A percentile compares a stretch with the other conserved stretches of the same genome.
Evolutionary conservation across 345 rosid genomes (phyloP).

Genomic region (Toxicodendron radicans): DNA sequence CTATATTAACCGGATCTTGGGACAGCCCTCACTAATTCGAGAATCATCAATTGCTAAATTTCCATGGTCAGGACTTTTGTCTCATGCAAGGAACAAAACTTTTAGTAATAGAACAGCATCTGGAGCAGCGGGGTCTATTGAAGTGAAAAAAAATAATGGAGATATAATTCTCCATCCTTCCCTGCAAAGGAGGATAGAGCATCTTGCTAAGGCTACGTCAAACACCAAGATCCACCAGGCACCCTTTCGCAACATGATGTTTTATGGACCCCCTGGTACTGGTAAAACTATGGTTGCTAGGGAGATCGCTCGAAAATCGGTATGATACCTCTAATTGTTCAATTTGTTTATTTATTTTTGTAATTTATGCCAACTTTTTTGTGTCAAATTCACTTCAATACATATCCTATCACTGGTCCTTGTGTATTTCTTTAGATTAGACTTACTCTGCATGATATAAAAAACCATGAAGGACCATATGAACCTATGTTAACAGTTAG

Average conservation of each 20-base stretch:
- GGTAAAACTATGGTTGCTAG: constrained; percentile 98
- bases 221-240: constrained; percentile 87
- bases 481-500: background rate
- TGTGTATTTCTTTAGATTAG: background rate
- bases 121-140: constrained; percentile 34
- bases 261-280: constrained; percentile 98
- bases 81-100: constrained; percentile 48
- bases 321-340: constrained; percentile 26
- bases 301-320: constrained; percentile 93
- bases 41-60: constrained; percentile 80
- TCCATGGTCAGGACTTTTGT: constrained; percentile 57
- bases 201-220: constrained; percentile 83
- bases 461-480: background rate
- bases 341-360: background rate
- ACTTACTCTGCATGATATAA: background rate
- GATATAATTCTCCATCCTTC: constrained; percentile 87
- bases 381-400: constrained; percentile 1
- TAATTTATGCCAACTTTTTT: background rate
- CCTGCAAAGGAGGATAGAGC: constrained; percentile 77
- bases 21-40: constrained; percentile 90
- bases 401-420: background rate
- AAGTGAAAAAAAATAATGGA: constrained; percentile 46
- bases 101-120: constrained; percentile 38
- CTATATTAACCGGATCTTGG: constrained; percentile 82
- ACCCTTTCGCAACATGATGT: constrained; percentile 95